Evolutionary conservation across 2,329 filamentous ascomycete species (phyloP), one percentile per base, ranked within the genome.

Genomic region (Alternaria panax): DNA sequence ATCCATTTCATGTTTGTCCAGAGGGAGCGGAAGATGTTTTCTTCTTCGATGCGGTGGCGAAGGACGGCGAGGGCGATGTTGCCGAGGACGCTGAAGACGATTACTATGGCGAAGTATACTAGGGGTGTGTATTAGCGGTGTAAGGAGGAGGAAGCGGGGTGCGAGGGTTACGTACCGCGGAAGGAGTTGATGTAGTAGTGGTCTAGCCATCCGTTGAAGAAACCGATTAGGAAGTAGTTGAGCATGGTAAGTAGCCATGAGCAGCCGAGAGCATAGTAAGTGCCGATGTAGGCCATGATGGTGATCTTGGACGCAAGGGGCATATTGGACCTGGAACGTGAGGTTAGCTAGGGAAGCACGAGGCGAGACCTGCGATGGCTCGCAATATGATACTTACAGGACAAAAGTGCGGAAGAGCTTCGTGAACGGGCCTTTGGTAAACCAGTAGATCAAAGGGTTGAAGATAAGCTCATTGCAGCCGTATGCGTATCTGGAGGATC

Each of bases 111-210:
- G 67, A 89, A 82, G 75, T 85, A 88, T 60, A 88, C 86, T 59
- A 25, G 25, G 20, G 11, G 1, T n/a, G n/a, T n/a, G n/a, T n/a
- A n/a, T n/a, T n/a, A n/a, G n/a, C n/a, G n/a, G n/a, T n/a, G n/a
- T n/a, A n/a, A n/a, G n/a, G n/a, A n/a, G n/a, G n/a, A n/a, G n/a
- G n/a, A n/a, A n/a, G n/a, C n/a, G n/a, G n/a, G n/a, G n/a, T n/a
- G n/a, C n/a, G n/a, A n/a, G n/a, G n/a, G n/a, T n/a, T n/a, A 51
- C 57, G 32, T 56, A 51, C 57, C 57, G 85, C 85, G 88, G 86
- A 74, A 92, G 20, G 87, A 90, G 79, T 92, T 89, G 67, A 92
- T 82, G 75, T 92, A 92, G 83, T 91, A 93, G 78, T 92, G 89
- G 78, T 93, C 91, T 20, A 93, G 84, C 74, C 89, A 89, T 32